Evolutionary conservation across 2,329 filamentous ascomycete genomes (phyloP).

Genomic region (Fusarium chaquense): DNA sequence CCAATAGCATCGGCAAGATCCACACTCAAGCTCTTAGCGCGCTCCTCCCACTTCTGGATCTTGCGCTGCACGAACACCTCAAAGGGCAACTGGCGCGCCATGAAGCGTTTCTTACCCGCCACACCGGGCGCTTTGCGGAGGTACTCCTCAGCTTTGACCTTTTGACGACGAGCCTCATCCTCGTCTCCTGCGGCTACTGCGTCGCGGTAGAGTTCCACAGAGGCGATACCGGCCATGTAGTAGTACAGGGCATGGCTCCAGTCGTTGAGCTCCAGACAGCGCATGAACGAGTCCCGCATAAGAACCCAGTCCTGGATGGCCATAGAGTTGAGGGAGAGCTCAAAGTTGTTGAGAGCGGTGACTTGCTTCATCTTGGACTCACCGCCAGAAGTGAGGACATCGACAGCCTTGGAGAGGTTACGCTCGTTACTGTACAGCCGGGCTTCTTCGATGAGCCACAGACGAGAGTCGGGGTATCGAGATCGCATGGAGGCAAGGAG

Average conservation of each 20-base stretch:
- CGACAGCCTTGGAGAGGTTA: constrained; percentile 74
- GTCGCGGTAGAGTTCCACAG: constrained; percentile 84
- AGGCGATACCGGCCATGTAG: constrained; percentile 83
- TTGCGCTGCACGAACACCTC: constrained; percentile 88
- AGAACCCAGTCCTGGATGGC: constrained; percentile 81
- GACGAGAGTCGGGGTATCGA: constrained; percentile 82
- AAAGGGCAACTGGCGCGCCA: constrained; percentile 90
- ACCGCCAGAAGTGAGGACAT: constrained; percentile 69
- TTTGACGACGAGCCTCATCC: constrained; percentile 66
- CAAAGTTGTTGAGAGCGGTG: constrained; percentile 85
- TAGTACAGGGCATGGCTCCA: constrained; percentile 94
- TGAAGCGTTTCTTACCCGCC: constrained; percentile 88
- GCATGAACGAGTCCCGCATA: constrained; percentile 79
- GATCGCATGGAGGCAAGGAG: constrained; percentile 80
- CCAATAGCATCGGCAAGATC: constrained; percentile 84
- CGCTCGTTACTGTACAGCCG: constrained; percentile 77
- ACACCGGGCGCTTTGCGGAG: constrained; percentile 78
- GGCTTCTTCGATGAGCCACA: constrained; percentile 92
- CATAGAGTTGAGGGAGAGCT: constrained; percentile 82
- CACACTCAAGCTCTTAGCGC: constrained; percentile 74
- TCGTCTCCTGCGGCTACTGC: constrained; percentile 55
- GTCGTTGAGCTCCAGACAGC: constrained; percentile 83
- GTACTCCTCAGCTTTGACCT: constrained; percentile 74
- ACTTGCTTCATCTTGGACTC: constrained; percentile 88
- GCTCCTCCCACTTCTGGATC: constrained; percentile 86